These are phyloP conservation scores for Primulina eburnea DNA, from an alignment of 257 asterid genomes.

Conservation along the genomic window DNA sequence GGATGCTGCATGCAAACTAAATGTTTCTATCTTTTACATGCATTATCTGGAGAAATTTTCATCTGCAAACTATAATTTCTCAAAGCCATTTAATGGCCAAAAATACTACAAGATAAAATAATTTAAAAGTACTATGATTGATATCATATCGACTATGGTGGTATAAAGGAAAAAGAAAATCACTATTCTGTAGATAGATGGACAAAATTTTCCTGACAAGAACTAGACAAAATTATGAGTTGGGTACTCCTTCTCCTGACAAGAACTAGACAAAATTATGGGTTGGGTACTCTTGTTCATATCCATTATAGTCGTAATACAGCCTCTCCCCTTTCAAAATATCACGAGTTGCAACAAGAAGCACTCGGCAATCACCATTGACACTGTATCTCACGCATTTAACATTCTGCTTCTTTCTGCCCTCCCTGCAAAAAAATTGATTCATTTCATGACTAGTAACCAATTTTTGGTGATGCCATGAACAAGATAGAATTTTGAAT, in stretches of 20 bases:
- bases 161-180: constrained; percentile 27
- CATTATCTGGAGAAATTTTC: constrained; percentile 10
- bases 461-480: constrained; percentile 13
- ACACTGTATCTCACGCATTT: constrained; percentile 76
- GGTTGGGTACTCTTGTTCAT: constrained; percentile 87
- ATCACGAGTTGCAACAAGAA: constrained; percentile 73
- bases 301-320: constrained; percentile 82
- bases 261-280: constrained; percentile 56
- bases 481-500: constrained; percentile 4
- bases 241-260: constrained; percentile 52
- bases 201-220: constrained; percentile 19
- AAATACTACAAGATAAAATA: constrained; percentile 20
- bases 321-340: constrained; percentile 81
- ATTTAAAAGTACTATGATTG: constrained; percentile 7
- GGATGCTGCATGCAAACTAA: constrained; percentile 6
- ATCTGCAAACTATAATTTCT: constrained; percentile 22
- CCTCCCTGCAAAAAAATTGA: constrained; percentile 56
- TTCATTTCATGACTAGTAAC: constrained; percentile 25
- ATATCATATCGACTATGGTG: constrained; percentile 26
- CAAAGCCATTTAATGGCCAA: constrained; percentile 18
- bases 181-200: constrained; percentile 20
- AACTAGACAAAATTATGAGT: constrained; percentile 67
- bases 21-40: constrained; percentile 18
- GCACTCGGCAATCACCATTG: constrained; percentile 60
- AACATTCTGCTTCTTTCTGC: constrained; percentile 76